Evolutionary conservation across 306 rosid species (phyloP), one percentile per base, ranked within the genome.

Genomic region (Trifolium pratense): DNA sequence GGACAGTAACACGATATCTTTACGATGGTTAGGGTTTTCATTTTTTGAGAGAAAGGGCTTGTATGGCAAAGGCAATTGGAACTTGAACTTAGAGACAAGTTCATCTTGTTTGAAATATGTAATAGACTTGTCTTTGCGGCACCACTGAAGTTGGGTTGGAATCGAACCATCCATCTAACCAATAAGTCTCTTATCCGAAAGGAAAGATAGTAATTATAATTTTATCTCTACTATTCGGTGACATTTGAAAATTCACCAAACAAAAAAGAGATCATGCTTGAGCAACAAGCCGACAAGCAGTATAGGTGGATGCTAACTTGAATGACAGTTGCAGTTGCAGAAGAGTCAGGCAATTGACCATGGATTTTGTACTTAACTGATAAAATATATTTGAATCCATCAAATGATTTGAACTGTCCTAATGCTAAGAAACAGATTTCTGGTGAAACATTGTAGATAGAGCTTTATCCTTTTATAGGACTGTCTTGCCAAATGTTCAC

Each of bases 401-500:
- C 45, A 61, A 32, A 32, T 34, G 46, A 8, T 34, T 16, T 61
- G 68, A 62, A 32, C n/a, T 34, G 29, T 16, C 15, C 43, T 32
- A 31, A n/a, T 61, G 20, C 45, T 32, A n/a, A 15, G 25, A 32
- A 61, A 61, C 15, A 15, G 7, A 61, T 11, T n/a, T 3, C 25
- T 9, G 68, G 26, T 36, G 9, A n/a, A 16, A 62, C 13, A 16
- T 16, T 62, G 26, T 62, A 12, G 15, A n/a, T 32, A 32, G 67
- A 61, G 46, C 46, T 61, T 34, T 61, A 58, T 60, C 66, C 66
- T 60, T 60, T 60, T 15, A 60, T 21, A 0, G 52, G 52, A 20
- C 9, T 56, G 68, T 75, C 59, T 25, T 20, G 73, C 48, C 29
- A 37, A 8, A 25, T 60, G 32, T 42, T 73, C 58, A 64, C 49